These are phyloP conservation scores for Ceratobasidium sp. DNA, from an alignment of 1,284 basidiomycete species.

Conservation along the genomic window DNA sequence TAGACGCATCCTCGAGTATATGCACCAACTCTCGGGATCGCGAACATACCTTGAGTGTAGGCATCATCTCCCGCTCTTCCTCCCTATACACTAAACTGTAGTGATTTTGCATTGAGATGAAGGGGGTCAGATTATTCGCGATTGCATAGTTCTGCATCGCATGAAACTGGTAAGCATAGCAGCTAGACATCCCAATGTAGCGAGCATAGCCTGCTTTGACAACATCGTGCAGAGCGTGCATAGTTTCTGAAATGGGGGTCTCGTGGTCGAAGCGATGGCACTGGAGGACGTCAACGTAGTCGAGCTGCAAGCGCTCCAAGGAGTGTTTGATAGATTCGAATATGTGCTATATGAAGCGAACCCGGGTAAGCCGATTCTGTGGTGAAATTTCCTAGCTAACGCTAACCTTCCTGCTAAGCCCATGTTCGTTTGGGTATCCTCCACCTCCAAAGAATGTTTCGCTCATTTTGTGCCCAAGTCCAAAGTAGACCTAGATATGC, in stretches of 20 bases:
- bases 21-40: slow-evolving; percentile 48
- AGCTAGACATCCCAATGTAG: slow-evolving; percentile 59
- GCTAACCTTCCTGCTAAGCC: slow-evolving; percentile 45
- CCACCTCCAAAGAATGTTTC: slow-evolving; percentile 23
- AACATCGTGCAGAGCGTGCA: too few species aligned
- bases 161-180: slow-evolving; percentile 51
- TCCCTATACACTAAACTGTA: slow-evolving; percentile 51
- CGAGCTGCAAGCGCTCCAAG: slow-evolving; percentile 48
- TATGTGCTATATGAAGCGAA: slow-evolving; percentile 51
- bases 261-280: slow-evolving; percentile 58
- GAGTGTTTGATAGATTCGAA: slow-evolving; percentile 50
- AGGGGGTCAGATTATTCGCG: slow-evolving; percentile 56
- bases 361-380: background rate
- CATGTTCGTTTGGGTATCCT: slow-evolving; percentile 42
- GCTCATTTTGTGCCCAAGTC: slow-evolving; percentile 4
- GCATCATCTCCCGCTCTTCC: slow-evolving; percentile 55
- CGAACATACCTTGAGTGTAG: slow-evolving; percentile 46
- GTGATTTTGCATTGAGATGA: slow-evolving; percentile 60
- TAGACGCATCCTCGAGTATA: slow-evolving; percentile 46
- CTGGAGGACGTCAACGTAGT: slow-evolving; percentile 55
- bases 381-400: background rate
- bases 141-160: slow-evolving; percentile 54
- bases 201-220: slow-evolving; percentile 57
- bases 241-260: slow-evolving; percentile 57
- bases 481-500: slow-evolving; percentile 23